Percentiles rank a stretch among this genome's conserved stretches.
Conservation (phyloP, 2,329 filamentous ascomycete species). For the Cadophora gregata region DNA sequence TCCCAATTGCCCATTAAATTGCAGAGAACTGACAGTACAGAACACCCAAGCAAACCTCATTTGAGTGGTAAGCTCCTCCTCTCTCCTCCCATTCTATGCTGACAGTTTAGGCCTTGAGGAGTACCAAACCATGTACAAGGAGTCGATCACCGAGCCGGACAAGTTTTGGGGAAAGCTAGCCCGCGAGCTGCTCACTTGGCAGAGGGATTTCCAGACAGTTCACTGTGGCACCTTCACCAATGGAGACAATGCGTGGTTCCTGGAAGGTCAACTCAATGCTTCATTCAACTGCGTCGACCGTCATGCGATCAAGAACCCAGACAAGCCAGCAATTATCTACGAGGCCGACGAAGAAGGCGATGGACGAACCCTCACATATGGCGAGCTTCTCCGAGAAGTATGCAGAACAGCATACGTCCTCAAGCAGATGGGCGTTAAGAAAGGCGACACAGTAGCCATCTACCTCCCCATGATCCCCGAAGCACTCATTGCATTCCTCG, state of each 20-base stretch:
- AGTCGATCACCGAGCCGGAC: constrained; percentile 89
- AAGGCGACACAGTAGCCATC: constrained; percentile 95
- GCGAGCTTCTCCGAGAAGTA: constrained; percentile 91
- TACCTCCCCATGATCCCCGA: constrained; percentile 99
- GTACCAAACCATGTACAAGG: constrained; percentile 71
- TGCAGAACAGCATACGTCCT: constrained; percentile 86
- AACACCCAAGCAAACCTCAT: constrained; percentile 74
- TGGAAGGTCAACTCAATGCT: constrained; percentile 92
- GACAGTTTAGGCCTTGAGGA: constrained; percentile 61
- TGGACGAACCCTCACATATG: constrained; percentile 89
- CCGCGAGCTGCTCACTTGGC: constrained; percentile 89
- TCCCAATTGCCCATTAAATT: constrained; percentile 5
- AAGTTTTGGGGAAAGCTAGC: constrained; percentile 90
- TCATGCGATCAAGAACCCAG: constrained; percentile 91
- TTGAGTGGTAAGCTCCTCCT: constrained; percentile 57
- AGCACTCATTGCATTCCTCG: constrained; percentile 88
- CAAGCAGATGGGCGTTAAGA: constrained; percentile 94
- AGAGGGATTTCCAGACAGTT: constrained; percentile 90
- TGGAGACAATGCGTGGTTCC: constrained; percentile 93
- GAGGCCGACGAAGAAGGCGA: constrained; percentile 91
- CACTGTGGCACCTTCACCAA: constrained; percentile 75
- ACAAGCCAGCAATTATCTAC: constrained; percentile 97
- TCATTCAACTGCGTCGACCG: constrained; percentile 98
- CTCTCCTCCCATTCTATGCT: neutral
- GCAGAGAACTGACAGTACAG: constrained; percentile 49